Conservation (phyloP, 208 protist genomes). For the Angomonas ambiguus region DNA sequence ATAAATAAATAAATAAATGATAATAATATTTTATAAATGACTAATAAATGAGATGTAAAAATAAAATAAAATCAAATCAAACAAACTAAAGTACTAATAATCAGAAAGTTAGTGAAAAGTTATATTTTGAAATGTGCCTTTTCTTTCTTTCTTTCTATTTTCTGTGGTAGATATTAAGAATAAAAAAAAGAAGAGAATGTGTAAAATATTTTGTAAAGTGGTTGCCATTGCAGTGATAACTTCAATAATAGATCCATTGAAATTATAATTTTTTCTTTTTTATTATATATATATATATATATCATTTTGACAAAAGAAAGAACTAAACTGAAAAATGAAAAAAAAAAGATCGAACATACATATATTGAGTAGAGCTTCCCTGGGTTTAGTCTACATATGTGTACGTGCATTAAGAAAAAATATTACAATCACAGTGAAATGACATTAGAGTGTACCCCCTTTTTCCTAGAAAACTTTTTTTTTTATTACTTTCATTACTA, state of each 20-base stretch:
- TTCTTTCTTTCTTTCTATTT: neutral
- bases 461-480: no score
- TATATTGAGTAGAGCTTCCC: no score
- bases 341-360: slow-evolving; percentile 13
- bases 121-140: neutral
- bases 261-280: slow-evolving; percentile 2
- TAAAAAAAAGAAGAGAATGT: neutral
- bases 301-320: slow-evolving; percentile 8
- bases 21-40: slow-evolving; percentile 2
- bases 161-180: neutral
- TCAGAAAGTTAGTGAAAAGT: no score
- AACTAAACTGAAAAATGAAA: slow-evolving; percentile 13
- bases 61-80: neutral
- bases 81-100: no score
- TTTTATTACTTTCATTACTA: neutral
- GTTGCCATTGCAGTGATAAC: no score
- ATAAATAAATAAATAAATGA: slow-evolving; percentile 11
- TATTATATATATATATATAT: slow-evolving; percentile 4
- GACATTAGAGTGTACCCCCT: no score
- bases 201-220: neutral
- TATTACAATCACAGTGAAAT: no score
- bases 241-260: neutral
- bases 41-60: slow-evolving; percentile 15
- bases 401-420: no score
- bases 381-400: no score